These are phyloP conservation scores for Trifolium dubium DNA, from an alignment of 306 rosid genomes.

Conservation along the genomic window DNA sequence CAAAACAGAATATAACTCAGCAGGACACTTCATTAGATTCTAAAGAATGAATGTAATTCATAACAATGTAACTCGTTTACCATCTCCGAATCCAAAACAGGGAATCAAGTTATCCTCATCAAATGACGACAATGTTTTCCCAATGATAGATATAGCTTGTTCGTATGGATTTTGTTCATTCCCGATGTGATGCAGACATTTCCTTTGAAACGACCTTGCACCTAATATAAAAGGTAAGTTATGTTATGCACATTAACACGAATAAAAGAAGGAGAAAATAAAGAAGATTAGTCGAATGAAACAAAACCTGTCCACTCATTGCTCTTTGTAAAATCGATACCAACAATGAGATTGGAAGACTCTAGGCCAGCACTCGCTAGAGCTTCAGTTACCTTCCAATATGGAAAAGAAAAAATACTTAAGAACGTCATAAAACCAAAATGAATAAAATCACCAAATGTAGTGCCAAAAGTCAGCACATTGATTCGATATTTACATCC, in stretches of 20 bases:
- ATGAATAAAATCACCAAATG: background rate
- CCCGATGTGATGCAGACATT: slow-evolving; percentile 90
- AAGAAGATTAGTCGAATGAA: slow-evolving; percentile 30
- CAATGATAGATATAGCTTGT: slow-evolving; percentile 91
- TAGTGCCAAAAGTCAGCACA: slow-evolving; percentile 18
- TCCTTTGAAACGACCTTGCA: slow-evolving; percentile 77
- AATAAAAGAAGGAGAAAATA: slow-evolving; percentile 28
- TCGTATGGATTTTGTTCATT: slow-evolving; percentile 90
- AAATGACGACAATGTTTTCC: slow-evolving; percentile 81
- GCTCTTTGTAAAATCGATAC: slow-evolving; percentile 98
- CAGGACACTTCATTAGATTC: slow-evolving; percentile 10
- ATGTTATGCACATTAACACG: slow-evolving; percentile 41
- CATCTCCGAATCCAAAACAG: slow-evolving; percentile 97
- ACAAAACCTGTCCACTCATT: slow-evolving; percentile 98
- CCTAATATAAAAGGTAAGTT: slow-evolving; percentile 58
- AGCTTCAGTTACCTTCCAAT: slow-evolving; percentile 83
- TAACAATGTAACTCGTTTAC: slow-evolving; percentile 45
- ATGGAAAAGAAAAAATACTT: slow-evolving; percentile 24
- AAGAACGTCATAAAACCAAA: slow-evolving; percentile 21
- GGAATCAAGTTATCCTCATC: slow-evolving; percentile 95
- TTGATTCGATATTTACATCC: slow-evolving; percentile 18
- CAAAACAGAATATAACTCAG: slow-evolving; percentile 30
- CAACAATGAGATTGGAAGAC: slow-evolving; percentile 94
- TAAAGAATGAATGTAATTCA: slow-evolving; percentile 11
- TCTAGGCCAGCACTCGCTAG: slow-evolving; percentile 82